Evolutionary conservation across 2,329 filamentous ascomycete genomes (phyloP), one percentile per base, ranked within the genome.

Genomic region (Hypoxylon sp.): DNA sequence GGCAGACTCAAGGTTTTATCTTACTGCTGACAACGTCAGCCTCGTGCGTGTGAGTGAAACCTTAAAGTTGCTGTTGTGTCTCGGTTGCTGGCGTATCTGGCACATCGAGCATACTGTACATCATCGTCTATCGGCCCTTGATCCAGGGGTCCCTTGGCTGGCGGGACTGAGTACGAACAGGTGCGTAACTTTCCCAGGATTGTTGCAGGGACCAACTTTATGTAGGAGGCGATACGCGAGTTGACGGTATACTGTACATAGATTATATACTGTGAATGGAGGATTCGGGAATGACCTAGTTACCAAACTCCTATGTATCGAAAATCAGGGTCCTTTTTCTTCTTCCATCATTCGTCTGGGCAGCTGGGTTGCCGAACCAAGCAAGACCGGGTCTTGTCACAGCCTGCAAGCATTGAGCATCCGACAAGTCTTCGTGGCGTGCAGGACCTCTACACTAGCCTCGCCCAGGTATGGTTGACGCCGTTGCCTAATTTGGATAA

Each of bases 361-460:
- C 63, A 53, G 44, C 51, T 68, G 53, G 52, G 33, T 46, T 62
- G 63, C 57, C 61, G 55, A 61, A 56, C 61, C 37, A 24, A 63
- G 64, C 42, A 64, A 42, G 39, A 52, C 22, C 48, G 33, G 58
- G 22, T 9, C 55, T 58, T 53, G 67, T 67, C 47, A 67, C 33
- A 51, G 60, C 56, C 58, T 67, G 48, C 54, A 31, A 60, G 37
- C 54, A 26, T 66, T 29, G 22, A 69, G 59, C 56, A 58, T 57
- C 69, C 69, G 69, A 67, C 63, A 67, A 69, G 66, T 71, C 53
- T 67, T 71, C 69, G 69, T 71, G 44, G 60, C n/a, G 39, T 65
- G 66, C 59, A 65, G 66, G 53, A 50, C 52, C 48, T 44, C 14
- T 26, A 56, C 48, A 35, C 61, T 67, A 67, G 66, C 63, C 66